Evolutionary conservation across 23 red algal genomes (phyloP), one percentile per base, ranked within the genome.

Genomic region (Gracilariopsis chorda): DNA sequence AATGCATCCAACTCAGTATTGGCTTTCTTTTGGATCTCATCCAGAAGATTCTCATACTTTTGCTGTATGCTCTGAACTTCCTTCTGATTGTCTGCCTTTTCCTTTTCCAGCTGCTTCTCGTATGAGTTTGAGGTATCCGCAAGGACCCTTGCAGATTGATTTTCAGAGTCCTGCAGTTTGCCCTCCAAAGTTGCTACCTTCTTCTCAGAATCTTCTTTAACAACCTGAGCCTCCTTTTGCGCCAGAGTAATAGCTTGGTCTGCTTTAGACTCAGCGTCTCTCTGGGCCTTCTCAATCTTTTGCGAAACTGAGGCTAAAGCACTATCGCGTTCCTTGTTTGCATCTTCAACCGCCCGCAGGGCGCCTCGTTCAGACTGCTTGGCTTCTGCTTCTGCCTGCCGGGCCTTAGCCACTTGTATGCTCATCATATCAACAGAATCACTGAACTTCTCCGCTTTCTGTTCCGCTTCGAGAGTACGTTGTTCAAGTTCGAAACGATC

Each of bases 401-500:
- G 80, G 20, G 91, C 91, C 49, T 77, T 84, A 34, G 91, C 36
- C 33, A 94, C 63, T 57, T 94, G 81, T 36, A 71, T 63, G 56
- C 91, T 84, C 46, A 94, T 35, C 21, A 86, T 70, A n/a, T 94
- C 91, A 40, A 94, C 80, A 33, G 91, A 56, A 42, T 80, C 70
- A 73, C 57, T 19, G 21, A 87, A 57, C 70, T 60, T 83, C 48
- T 86, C 24, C 4, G 80, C n/a, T 7, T 88, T 32, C 5, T 42
- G 42, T 40, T 94, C 92, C 9, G 92, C 92, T 7, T 51, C 82
- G 40, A 80, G 51, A 19, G 92, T 81, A 1, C 83, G 64, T 60
- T 78, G 60, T 45, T 81, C 72, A 16, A 94, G 47, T 67, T 79
- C 92, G 16, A 82, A 29, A 17, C 92, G 81, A 30, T 94, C 92